A percentile compares a stretch with the other conserved stretches of the same genome.
phyloP scores from a whole-genome alignment of 148 eudicot species.

The Amaranthus cruentus region DNA sequence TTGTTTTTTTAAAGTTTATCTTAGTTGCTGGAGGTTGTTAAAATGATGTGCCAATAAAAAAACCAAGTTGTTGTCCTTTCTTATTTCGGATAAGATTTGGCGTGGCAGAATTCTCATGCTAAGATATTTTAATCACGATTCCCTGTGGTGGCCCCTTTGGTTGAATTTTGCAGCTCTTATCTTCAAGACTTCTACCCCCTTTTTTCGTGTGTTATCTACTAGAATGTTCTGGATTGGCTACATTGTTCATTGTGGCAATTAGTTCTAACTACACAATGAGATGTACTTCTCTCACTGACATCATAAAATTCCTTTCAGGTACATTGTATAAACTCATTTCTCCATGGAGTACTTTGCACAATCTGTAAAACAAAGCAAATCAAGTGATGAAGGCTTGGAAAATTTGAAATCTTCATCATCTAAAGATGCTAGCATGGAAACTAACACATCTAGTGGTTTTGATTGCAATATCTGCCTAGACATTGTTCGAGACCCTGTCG shows the following conservation, averaged over 20 bases:
- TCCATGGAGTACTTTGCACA: slow-evolving; percentile 39
- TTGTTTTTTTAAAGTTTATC: neutral
- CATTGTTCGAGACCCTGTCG: slow-evolving; percentile 69
- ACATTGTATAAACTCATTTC: neutral
- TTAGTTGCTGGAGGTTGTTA: neutral
- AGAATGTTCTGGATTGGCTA: neutral
- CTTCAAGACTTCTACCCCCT: too few relatives aligned
- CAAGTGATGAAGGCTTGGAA: slow-evolving; percentile 18
- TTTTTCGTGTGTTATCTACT: neutral
- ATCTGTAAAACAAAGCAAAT: slow-evolving; percentile 11
- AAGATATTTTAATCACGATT: neutral
- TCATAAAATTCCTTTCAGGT: neutral
- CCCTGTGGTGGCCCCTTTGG: slow-evolving; percentile 2
- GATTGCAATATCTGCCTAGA: slow-evolving; percentile 92
- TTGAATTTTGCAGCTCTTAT: neutral
- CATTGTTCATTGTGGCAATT: neutral
- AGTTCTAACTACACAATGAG: neutral
- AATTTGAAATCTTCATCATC: slow-evolving; percentile 32
- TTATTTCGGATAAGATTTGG: slow-evolving; percentile 14
- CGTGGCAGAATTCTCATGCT: slow-evolving; percentile 8
- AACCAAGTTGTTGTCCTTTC: neutral
- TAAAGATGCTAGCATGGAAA: slow-evolving; percentile 26
- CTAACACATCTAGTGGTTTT: slow-evolving; percentile 43
- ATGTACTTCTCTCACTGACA: too few relatives aligned
- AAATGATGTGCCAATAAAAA: slow-evolving; percentile 8